phyloP scores from a whole-genome alignment of 2,329 filamentous ascomycete genomes.

The Fusarium pininemorale region DNA sequence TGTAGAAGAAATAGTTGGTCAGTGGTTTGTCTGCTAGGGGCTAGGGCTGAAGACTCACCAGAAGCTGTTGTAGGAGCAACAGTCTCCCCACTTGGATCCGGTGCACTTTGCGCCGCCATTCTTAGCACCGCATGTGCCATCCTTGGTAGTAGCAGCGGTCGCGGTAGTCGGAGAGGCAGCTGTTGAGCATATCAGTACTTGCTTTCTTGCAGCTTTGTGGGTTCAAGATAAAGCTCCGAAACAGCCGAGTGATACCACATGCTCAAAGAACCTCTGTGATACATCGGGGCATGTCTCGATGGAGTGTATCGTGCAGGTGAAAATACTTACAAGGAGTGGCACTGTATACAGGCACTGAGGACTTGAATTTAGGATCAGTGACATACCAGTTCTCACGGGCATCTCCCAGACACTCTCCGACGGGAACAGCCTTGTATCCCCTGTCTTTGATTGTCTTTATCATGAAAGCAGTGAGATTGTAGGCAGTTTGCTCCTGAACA shows the following conservation, averaged over 20 bases:
- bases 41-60: conserved; percentile 40
- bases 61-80: conserved; percentile 50
- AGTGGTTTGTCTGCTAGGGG: neutral
- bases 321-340: neutral
- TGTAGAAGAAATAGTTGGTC: neutral
- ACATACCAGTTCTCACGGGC: conserved; percentile 61
- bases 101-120: conserved; percentile 44
- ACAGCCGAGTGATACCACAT: neutral
- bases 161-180: neutral
- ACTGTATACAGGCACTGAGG: conserved; percentile 31
- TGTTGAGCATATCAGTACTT: conserved; percentile 1
- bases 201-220: neutral
- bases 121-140: conserved; percentile 48
- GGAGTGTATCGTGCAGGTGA: neutral
- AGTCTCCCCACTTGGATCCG: conserved; percentile 47
- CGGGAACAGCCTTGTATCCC: conserved; percentile 59
- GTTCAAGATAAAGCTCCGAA: neutral
- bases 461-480: conserved; percentile 54
- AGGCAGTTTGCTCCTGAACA: conserved; percentile 57
- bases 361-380: neutral
- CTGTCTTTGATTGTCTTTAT: conserved; percentile 50
- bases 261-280: neutral
- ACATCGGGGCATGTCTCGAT: neutral
- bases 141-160: conserved; percentile 23
- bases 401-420: conserved; percentile 66